Conservation (phyloP, 1,139 yeast genomes). For the Yamadazyma trypodendri region DNA sequence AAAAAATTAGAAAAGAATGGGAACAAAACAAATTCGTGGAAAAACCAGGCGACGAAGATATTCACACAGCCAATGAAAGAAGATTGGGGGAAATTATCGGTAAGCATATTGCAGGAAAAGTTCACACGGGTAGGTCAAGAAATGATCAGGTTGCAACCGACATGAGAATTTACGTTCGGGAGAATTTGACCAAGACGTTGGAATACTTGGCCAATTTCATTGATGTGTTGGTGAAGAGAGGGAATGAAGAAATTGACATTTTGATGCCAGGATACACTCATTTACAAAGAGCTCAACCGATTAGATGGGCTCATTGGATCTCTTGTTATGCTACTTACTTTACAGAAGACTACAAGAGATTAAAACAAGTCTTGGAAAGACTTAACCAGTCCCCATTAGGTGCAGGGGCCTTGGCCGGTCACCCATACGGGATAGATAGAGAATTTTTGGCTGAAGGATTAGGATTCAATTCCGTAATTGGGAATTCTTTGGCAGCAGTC, state of each 20-base stretch:
- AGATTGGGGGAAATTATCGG: constrained; percentile 96
- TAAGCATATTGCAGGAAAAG: constrained; percentile 90
- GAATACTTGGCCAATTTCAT: constrained; percentile 61
- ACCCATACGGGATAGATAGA: constrained; percentile 96
- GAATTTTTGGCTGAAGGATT: constrained; percentile 78
- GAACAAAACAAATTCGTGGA: constrained; percentile 66
- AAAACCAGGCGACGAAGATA: constrained; percentile 94
- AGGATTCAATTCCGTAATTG: constrained; percentile 82
- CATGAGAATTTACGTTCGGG: constrained; percentile 92
- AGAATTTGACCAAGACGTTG: constrained; percentile 61
- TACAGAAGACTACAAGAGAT: constrained; percentile 83
- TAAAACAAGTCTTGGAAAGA: constrained; percentile 75
- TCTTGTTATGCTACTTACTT: constrained; percentile 93
- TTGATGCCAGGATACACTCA: constrained; percentile 99
- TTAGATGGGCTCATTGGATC: constrained; percentile 98
- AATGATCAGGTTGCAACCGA: constrained; percentile 99
- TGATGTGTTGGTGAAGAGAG: constrained; percentile 67
- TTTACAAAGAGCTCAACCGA: constrained; percentile 97
- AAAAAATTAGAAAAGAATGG: constrained; percentile 78
- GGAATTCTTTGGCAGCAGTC: constrained; percentile 92
- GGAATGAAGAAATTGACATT: constrained; percentile 80
- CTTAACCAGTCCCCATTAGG: constrained; percentile 91
- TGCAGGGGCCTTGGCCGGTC: constrained; percentile 98
- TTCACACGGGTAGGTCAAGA: constrained; percentile 97
- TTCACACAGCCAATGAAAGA: constrained; percentile 98